Base-by-base conservation (phyloP, 73 alveolate genomes). In the Stentor roeselii region DNA sequence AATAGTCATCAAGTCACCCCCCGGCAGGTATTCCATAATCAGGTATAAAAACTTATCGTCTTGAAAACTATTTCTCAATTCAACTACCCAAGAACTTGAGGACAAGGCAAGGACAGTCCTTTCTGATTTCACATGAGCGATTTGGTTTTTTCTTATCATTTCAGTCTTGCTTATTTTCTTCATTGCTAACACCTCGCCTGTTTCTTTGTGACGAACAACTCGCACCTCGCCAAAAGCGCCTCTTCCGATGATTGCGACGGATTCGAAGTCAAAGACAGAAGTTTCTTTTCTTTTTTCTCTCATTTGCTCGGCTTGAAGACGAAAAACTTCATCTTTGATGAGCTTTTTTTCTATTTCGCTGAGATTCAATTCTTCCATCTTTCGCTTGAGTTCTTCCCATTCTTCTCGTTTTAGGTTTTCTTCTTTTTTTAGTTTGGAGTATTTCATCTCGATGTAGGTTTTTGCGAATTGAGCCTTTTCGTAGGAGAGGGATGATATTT, bases 151-250 rank as follows among this genome's bases (percentile, higher is more conserved):
- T 76, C 89, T 60, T 40, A 91, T 84, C 96, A 91, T 91, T 78
- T 91, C 96, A 34, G 86, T 76, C 84, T 91, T 91, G 60, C 76
- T 91, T 92, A 91, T 89, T 50, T 91, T 91, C 85, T 88, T 88
- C 34, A 88, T 87, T 41, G 93, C 93, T 32, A 88, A 87, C 32
- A 88, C 78, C 74, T 58, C 74, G 11, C 84, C 93, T 59, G 76
- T 60, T n/a, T 75, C 14, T 75, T 88, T 88, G 42, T 76, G 67
- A 59, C 91, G 75, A 59, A 90, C 83, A 37, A 88, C 94, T 60
- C 98, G 82, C 6, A 93, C 98, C 86, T 93, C 98, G 6, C 98
- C 98, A 77, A 93, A 93, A 3, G 98, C 98, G 21, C 98, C 98
- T 84, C 96, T 90, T 36, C 96, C 96, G 31, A 91, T 91, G 21